phyloP scores from a whole-genome alignment of 1,284 basidiomycete species.

The Microbotryomycetes sp. region DNA sequence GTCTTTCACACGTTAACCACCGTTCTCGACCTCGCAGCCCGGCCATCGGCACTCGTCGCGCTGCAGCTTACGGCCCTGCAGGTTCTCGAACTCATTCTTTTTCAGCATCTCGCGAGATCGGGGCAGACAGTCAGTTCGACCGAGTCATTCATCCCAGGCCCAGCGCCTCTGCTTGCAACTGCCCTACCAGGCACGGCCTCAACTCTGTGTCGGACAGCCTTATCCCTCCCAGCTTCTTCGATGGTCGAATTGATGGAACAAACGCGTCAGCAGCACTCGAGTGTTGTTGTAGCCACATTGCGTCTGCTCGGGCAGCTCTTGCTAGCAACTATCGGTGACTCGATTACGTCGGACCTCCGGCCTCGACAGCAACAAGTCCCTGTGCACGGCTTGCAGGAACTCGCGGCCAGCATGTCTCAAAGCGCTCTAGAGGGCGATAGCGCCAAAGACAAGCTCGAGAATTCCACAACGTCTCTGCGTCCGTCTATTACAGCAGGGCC shows the following conservation, averaged over 20 bases:
- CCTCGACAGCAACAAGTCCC: background rate
- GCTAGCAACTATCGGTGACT: constrained; percentile 20
- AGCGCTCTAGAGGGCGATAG: background rate
- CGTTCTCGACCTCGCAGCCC: constrained; percentile 49
- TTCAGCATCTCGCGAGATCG: constrained; percentile 52
- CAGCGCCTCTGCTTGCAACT: constrained; percentile 29
- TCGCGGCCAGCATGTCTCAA: constrained; percentile 23
- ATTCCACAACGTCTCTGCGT: constrained; percentile 35
- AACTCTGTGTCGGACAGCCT: constrained; percentile 55
- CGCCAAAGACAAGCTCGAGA: constrained; percentile 18
- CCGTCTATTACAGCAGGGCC: constrained; percentile 2
- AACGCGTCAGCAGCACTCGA: constrained; percentile 22
- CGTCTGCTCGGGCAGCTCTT: constrained; percentile 38
- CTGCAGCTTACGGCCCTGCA: constrained; percentile 60
- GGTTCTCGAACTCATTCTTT: constrained; percentile 55
- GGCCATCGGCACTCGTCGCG: constrained; percentile 52
- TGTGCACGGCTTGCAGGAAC: background rate
- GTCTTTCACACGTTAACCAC: constrained; percentile 74
- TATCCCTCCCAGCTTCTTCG: constrained; percentile 42
- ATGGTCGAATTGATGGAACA: background rate
- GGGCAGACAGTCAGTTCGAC: constrained; percentile 41
- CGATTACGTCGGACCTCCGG: constrained; percentile 1
- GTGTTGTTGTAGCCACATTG: constrained; percentile 38
- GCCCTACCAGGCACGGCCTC: constrained; percentile 40
- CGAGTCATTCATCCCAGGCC: constrained; percentile 22